These are phyloP conservation scores for Aspergillus sp. DNA, from an alignment of 2,329 filamentous ascomycete genomes.

Conservation along the genomic window DNA sequence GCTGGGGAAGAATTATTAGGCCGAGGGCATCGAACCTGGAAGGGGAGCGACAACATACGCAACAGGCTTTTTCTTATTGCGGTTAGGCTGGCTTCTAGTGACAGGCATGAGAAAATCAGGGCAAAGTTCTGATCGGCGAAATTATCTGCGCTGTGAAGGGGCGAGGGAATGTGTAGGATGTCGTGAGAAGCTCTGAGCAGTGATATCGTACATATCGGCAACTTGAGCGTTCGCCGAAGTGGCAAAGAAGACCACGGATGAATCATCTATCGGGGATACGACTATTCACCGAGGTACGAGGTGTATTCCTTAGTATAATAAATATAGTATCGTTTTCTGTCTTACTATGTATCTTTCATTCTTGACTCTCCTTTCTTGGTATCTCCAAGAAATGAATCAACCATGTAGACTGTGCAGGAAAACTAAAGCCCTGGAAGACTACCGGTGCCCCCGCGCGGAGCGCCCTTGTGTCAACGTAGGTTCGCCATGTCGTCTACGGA, in stretches of 20 bases:
- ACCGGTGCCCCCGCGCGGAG: too few relatives aligned
- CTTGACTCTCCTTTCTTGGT: too few relatives aligned
- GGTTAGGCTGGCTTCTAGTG: conserved; percentile 5
- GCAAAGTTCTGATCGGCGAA: not conserved
- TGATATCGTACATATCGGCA: conserved; percentile 1
- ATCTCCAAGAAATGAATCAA: too few relatives aligned
- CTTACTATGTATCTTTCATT: too few relatives aligned
- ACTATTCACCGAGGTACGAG: not conserved
- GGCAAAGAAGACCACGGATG: not conserved
- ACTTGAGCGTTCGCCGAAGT: conserved; percentile 8
- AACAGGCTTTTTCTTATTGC: conserved; percentile 14
- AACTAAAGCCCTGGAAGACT: too few relatives aligned
- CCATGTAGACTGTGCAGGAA: too few relatives aligned
- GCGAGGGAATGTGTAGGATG: not conserved
- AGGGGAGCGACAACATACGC: conserved; percentile 7
- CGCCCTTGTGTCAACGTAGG: too few relatives aligned
- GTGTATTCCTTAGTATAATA: not conserved
- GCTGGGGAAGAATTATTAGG: conserved; percentile 5
- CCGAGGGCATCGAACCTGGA: not conserved
- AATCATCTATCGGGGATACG: conserved; percentile 4
- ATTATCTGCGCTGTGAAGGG: not conserved
- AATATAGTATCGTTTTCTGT: not conserved
- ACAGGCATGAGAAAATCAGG: conserved; percentile 6
- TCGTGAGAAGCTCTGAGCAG: not conserved
- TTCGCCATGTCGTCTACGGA: too few relatives aligned